These are phyloP conservation scores for Pseudogymnoascus sp. DNA, from an alignment of 2,329 filamentous ascomycete species.

Conservation along the genomic window DNA sequence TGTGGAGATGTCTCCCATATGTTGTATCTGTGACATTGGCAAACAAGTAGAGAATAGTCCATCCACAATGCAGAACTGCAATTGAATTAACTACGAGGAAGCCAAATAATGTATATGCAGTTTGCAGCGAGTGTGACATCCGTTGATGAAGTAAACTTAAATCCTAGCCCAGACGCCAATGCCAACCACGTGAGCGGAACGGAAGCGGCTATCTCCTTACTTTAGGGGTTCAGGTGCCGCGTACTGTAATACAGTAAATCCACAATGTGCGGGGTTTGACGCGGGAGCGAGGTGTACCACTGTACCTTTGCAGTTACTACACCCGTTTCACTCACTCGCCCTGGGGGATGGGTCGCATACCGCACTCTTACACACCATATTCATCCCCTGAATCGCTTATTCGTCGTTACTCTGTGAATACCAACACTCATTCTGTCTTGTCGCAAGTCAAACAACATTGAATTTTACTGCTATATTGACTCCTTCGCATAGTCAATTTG, in stretches of 20 bases:
- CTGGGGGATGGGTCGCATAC: neutral
- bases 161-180: neutral
- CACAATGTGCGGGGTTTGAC: constrained; percentile 6
- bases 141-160: neutral
- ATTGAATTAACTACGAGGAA: neutral
- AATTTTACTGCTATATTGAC: neutral
- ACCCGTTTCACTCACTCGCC: neutral
- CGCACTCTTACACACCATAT: neutral
- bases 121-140: neutral
- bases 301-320: neutral
- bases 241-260: neutral
- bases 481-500: neutral
- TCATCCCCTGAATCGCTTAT: constrained; percentile 7
- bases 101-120: neutral
- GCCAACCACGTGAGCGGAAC: constrained; percentile 4
- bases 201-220: constrained; percentile 6
- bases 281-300: constrained; percentile 2
- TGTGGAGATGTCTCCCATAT: neutral
- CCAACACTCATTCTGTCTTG: neutral
- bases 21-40: neutral
- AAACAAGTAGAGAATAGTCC: neutral
- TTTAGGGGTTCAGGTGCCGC: constrained; percentile 4
- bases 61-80: neutral
- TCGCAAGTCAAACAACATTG: neutral
- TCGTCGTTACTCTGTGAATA: neutral